Base-by-base conservation (phyloP, 192 early-diverging fungal genomes). In the Blastocladiella britannica region DNA sequence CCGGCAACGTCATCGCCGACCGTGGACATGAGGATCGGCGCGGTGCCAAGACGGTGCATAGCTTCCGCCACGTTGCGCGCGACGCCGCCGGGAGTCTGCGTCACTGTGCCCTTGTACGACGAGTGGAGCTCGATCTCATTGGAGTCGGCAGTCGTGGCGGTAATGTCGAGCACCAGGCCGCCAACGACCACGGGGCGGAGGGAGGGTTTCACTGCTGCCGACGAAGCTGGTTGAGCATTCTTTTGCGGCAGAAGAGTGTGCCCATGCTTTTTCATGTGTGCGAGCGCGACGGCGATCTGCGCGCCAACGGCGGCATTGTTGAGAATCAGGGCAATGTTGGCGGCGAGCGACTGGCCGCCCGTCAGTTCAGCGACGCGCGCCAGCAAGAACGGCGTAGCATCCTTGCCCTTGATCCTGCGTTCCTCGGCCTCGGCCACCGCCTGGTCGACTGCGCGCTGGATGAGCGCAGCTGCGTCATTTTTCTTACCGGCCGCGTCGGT, bases 311-410 rank as follows among this genome's bases (percentile, higher is more conserved):
- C 59, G 5, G 91, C 93, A 62, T 97, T 97, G 62, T 94, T 88
- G 65, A 88, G 89, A 28, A 97, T 79, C 7, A 97, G 66, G 0
- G 85, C 85, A 62, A 94, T 86, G 65, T 97, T 89, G 29, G 89
- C 69, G 31, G 72, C 65, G 28, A 89, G 70, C 24, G 90, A 92
- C 27, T 76, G 71, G 28, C 91, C 94, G 18, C 69, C 65, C 12
- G 91, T 98, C n/a, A 90, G 53, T 58, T 88, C 80, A 25, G 74
- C 74, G 0, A 98, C 80, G 28, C 84, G 78, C 55, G 81, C 78
- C n/a, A 98, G 75, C 62, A 98, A 64, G 65, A 88, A 98, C 4
- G 94, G 94, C 4, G 94, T 98, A 52, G 80, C 74, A 31, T 91
- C 87, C 64, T 93, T 93, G 55, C 94, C 94, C 27, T 26, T 53